Percentiles rank a stretch among this genome's conserved stretches.
Conservation (phyloP, 2,329 filamentous ascomycete species). For the Colletotrichum falcatum region DNA sequence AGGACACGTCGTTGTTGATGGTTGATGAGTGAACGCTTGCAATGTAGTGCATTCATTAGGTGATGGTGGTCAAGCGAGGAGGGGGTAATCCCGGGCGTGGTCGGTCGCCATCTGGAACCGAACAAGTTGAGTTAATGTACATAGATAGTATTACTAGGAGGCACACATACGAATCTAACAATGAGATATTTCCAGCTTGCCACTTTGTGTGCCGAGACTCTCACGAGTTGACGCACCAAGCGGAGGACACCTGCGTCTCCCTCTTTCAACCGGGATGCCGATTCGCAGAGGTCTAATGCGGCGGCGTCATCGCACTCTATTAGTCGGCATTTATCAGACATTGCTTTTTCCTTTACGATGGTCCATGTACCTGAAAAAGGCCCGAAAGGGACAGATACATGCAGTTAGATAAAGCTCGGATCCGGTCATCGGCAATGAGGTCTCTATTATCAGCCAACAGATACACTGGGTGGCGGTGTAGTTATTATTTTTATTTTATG, state of each 20-base stretch:
- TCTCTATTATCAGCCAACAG: background rate
- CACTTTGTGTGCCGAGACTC: background rate
- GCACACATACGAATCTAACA: background rate
- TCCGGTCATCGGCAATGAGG: conserved; percentile 1
- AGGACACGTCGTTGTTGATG: background rate
- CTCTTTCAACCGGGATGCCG: background rate
- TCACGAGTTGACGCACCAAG: background rate
- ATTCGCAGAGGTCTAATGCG: background rate
- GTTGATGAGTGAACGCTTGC: background rate
- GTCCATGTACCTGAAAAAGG: background rate
- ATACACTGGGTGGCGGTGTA: background rate
- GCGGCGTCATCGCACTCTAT: background rate
- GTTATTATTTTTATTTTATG: background rate
- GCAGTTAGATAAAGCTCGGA: background rate
- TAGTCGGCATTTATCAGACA: background rate
- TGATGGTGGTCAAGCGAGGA: background rate
- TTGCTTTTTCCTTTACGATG: background rate
- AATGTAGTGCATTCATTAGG: background rate
- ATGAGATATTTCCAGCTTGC: background rate
- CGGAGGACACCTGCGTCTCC: background rate
- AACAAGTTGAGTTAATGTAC: background rate
- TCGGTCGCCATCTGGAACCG: background rate
- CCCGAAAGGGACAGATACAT: background rate
- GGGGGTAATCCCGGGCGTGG: background rate
- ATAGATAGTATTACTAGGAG: background rate